Evolutionary conservation across 2,329 filamentous ascomycete genomes (phyloP), one percentile per base, ranked within the genome.

Genomic region (Taxawa tesnikishii): DNA sequence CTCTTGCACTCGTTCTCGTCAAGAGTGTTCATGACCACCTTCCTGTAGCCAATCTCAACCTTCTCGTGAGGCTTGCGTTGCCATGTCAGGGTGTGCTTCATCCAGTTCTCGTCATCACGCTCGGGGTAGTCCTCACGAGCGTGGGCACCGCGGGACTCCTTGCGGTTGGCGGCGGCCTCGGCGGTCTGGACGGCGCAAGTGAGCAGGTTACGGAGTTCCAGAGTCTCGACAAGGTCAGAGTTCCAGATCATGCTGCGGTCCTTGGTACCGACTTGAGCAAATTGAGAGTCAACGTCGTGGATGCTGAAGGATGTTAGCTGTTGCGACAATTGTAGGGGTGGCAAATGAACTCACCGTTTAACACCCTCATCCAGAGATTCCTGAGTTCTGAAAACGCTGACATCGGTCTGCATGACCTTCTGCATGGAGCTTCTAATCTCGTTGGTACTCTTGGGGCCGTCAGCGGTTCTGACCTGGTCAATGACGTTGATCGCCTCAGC

Each of bases 241-340:
- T 96, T 96, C 88, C 88, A 96, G 68, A 96, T 96, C 88, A 96
- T 94, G 72, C 83, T 92, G 61, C 90, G 82, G 62, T 96, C 88
- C 75, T 94, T 93, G 66, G 83, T 94, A 53, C 84, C 83, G 47
- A 96, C 79, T 53, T 94, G 70, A 48, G 69, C 63, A 65, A 81
- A 96, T 50, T 68, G 71, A 48, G 72, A 61, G 58, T 96, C 88
- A 47, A 96, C 83, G 46, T 84, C 76, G 43, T 65, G 75, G 59
- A 96, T 90, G 68, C 49, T 54, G 27, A 28, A 18, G 13, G 4
- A 25, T 29, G 37, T 48, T 43, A 49, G 42, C 15, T 26, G 12
- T 3, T 24, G 16, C 11, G 15, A 17, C 12, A n/a, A n/a, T 6
- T 13, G 17, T 10, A 18, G 9, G 4, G 15, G 27, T 10, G 17